These are phyloP conservation scores for Phoma sp. DNA, from an alignment of 2,329 filamentous ascomycete species.

Conservation along the genomic window DNA sequence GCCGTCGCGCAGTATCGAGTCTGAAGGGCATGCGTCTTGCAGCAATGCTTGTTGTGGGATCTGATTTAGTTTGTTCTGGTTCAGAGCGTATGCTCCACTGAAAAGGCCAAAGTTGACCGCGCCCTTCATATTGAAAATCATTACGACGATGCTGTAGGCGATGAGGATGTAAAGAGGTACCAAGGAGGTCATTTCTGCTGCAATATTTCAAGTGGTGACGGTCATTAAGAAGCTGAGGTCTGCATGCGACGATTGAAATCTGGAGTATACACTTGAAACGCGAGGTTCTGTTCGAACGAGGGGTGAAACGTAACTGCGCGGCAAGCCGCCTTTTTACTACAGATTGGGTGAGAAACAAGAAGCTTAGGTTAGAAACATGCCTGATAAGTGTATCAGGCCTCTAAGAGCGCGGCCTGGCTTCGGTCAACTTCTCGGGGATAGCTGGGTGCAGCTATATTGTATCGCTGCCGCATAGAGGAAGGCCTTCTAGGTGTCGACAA, in stretches of 20 bases:
- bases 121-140: conserved; percentile 29
- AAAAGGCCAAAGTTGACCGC: conserved; percentile 28
- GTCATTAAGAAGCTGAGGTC: neutral
- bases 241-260: neutral
- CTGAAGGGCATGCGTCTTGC: conserved; percentile 32
- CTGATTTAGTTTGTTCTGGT: conserved; percentile 26
- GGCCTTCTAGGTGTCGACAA: no score
- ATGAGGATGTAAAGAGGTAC: conserved; percentile 15
- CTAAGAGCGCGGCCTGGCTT: neutral
- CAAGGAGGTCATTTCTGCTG: conserved; percentile 14
- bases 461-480: neutral
- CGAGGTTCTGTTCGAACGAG: conserved; percentile 22
- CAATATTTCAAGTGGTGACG: neutral
- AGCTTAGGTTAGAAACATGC: conserved; percentile 17
- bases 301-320: conserved; percentile 32
- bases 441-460: neutral
- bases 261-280: conserved; percentile 27
- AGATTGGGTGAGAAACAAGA: neutral
- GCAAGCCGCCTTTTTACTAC: conserved; percentile 13
- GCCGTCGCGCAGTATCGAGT: conserved; percentile 29
- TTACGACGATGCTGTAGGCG: conserved; percentile 11
- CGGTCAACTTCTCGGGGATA: neutral
- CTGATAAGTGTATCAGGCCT: conserved; percentile 15
- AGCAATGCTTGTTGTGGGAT: conserved; percentile 30
- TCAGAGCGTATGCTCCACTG: conserved; percentile 29